Base-by-base conservation (phyloP, 495 filamentous ascomycete genomes). In the Rhypophila decipiens region DNA sequence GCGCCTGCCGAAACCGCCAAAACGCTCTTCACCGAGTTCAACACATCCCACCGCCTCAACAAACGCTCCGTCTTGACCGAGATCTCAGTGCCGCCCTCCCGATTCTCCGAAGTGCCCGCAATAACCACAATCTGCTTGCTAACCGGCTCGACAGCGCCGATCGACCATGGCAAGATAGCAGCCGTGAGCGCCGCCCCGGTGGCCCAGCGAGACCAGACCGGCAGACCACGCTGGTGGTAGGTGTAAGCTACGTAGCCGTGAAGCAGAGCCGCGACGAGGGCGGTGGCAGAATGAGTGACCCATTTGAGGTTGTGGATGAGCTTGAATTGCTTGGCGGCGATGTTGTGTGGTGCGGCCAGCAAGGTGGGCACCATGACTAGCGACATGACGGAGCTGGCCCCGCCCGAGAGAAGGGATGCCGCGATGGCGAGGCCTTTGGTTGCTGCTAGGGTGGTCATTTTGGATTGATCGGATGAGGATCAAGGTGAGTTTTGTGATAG, bases 391-490 rank as follows among this genome's bases (percentile, higher is more conserved):
- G 15, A 22, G 27, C 27, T 49, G 9, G 39, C 39, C 17, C 47
- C 47, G 19, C 39, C 47, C 17, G 47, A 21, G 24, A 41, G 9
- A 39, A 49, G 29, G 13, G 47, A 49, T 24, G 37, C 35, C 15
- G 38, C 47, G 31, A 49, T 42, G 47, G 47, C 47, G 39, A 49
- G 39, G 39, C 47, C 47, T 24, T 49, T 49, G 22, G 47, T 49
- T 5, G 29, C 35, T 36, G 35, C 34, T 11, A 47, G 44, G 3
- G 44, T 41, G 11, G 39, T 21, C 39, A 41, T 41, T 37, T 37
- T 9, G n/a, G 35, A 37, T 37, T 9, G 18, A 37, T 37, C 35
- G 15, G 18, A n/a, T 37, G 35, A 15, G 27, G 27, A n/a, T n/a
- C 29, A 33, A 33, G 29, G 13, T 33, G 29, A 33, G 13, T 33